phyloP scores from a whole-genome alignment of 768 basidiomycete species.

The Lactarius hengduanensis region DNA sequence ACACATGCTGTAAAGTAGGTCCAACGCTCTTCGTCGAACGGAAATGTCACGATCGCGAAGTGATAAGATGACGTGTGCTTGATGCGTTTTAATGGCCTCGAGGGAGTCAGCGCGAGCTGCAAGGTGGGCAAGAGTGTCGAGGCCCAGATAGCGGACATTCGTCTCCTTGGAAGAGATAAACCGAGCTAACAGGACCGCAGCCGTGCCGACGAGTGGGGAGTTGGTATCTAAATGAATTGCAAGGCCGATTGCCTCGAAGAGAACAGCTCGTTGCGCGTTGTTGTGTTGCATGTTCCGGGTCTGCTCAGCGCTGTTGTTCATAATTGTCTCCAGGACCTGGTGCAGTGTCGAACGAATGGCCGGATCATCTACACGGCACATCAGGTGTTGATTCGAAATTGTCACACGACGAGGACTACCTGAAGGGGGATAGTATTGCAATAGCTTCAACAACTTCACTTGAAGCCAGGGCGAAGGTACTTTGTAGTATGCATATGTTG shows the following conservation, averaged over 20 bases:
- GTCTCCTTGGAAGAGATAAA: slow-evolving; percentile 99
- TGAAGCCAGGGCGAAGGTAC: slow-evolving; percentile 98
- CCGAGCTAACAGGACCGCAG: slow-evolving; percentile 86
- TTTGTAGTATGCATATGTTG: slow-evolving; percentile 95
- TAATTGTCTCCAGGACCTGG: slow-evolving; percentile 82
- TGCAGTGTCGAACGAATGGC: slow-evolving; percentile 74
- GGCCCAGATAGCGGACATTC: slow-evolving; percentile 94
- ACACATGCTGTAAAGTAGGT: slow-evolving; percentile 98
- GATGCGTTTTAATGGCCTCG: slow-evolving; percentile 91
- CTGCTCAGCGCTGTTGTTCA: slow-evolving; percentile 88
- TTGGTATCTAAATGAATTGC: slow-evolving; percentile 95
- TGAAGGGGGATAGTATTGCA: slow-evolving; percentile 96
- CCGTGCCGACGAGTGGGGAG: slow-evolving; percentile 82
- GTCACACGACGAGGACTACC: slow-evolving; percentile 48
- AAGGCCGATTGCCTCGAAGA: slow-evolving; percentile 96
- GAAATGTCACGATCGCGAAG: slow-evolving; percentile 97
- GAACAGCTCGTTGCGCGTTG: slow-evolving; percentile 96
- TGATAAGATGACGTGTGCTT: slow-evolving; percentile 91
- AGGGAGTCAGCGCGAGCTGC: slow-evolving; percentile 91
- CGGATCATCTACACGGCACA: slow-evolving; percentile 65
- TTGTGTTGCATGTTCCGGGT: slow-evolving; percentile 97
- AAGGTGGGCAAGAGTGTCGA: slow-evolving; percentile 98
- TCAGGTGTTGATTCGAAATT: background rate
- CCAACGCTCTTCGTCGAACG: slow-evolving; percentile 89
- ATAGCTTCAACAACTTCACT: slow-evolving; percentile 86